Conservation (phyloP, 106 monocot species). For the Acorus gramineus region DNA sequence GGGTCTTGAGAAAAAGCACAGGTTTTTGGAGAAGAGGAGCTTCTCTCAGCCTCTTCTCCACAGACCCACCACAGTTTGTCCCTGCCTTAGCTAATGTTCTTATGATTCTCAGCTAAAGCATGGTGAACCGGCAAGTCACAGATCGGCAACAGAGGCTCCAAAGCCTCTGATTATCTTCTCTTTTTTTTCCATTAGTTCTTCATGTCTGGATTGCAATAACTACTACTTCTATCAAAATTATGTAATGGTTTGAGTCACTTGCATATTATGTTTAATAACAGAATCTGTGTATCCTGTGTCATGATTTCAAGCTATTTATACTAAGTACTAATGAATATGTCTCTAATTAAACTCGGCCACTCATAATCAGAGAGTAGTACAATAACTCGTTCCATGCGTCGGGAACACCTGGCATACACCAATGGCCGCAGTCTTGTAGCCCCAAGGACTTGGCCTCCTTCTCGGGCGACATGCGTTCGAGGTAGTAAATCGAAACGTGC, state of each 20-base stretch:
- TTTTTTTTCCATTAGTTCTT: not conserved
- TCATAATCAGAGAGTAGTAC: slow-evolving; percentile 46
- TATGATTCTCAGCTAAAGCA: not conserved
- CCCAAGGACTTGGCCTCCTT: slow-evolving; percentile 43
- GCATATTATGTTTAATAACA: too few species aligned
- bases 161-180: not conserved
- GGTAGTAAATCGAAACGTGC: slow-evolving; percentile 74
- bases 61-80: slow-evolving; percentile 4
- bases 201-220: too few species aligned
- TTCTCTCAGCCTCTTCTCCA: not conserved
- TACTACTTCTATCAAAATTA: too few species aligned
- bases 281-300: too few species aligned
- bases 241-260: too few species aligned
- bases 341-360: slow-evolving; percentile 26
- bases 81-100: not conserved
- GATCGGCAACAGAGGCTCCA: slow-evolving; percentile 6
- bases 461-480: slow-evolving; percentile 20
- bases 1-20: not conserved
- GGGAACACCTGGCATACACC: slow-evolving; percentile 94
- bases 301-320: not conserved
- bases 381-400: slow-evolving; percentile 87
- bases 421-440: slow-evolving; percentile 92
- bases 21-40: not conserved
- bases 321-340: not conserved
- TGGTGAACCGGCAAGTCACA: slow-evolving; percentile 23